Evolutionary conservation across 768 basidiomycete genomes (phyloP).

Genomic region (Postia placenta): DNA sequence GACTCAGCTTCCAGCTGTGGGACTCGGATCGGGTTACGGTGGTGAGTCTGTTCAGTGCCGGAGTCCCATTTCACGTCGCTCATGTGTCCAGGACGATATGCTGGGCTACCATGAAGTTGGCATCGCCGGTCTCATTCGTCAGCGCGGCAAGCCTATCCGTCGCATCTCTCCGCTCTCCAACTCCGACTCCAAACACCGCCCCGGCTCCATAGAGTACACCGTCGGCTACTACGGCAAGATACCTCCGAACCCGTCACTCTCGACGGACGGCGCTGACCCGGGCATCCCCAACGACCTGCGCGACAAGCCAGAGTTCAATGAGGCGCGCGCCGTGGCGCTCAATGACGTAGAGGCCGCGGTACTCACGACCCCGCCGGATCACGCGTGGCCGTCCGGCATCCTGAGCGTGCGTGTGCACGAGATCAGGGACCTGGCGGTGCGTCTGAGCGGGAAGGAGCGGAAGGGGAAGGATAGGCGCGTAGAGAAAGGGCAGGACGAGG

Average conservation of each 20-base stretch:
- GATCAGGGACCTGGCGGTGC: slow-evolving; percentile 56
- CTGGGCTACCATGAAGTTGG: slow-evolving; percentile 43
- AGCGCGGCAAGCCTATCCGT: slow-evolving; percentile 21
- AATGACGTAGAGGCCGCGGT: slow-evolving; percentile 38
- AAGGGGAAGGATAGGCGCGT: slow-evolving; percentile 44
- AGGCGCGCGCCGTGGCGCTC: slow-evolving; percentile 39
- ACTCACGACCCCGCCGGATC: slow-evolving; percentile 44
- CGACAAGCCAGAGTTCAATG: slow-evolving; percentile 42
- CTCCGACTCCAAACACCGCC: slow-evolving; percentile 24
- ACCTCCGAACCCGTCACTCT: slow-evolving; percentile 18
- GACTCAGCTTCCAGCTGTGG: slow-evolving; percentile 60
- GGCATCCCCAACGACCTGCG: slow-evolving; percentile 33
- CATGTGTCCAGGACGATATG: slow-evolving; percentile 34
- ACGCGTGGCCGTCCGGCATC: slow-evolving; percentile 61
- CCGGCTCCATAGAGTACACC: slow-evolving; percentile 41
- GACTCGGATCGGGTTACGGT: slow-evolving; percentile 50
- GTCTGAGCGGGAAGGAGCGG: slow-evolving; percentile 27
- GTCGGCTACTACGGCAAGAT: slow-evolving; percentile 48
- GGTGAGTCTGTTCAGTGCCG: slow-evolving; percentile 9
- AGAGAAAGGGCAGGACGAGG: slow-evolving; percentile 45
- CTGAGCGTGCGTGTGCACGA: slow-evolving; percentile 61
- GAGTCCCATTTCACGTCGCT: background rate
- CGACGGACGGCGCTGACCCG: slow-evolving; percentile 29
- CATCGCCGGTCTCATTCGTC: slow-evolving; percentile 23
- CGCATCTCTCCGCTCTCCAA: slow-evolving; percentile 18